Conservation (phyloP, 345 rosid species). For the Leavenworthia alabamica region DNA sequence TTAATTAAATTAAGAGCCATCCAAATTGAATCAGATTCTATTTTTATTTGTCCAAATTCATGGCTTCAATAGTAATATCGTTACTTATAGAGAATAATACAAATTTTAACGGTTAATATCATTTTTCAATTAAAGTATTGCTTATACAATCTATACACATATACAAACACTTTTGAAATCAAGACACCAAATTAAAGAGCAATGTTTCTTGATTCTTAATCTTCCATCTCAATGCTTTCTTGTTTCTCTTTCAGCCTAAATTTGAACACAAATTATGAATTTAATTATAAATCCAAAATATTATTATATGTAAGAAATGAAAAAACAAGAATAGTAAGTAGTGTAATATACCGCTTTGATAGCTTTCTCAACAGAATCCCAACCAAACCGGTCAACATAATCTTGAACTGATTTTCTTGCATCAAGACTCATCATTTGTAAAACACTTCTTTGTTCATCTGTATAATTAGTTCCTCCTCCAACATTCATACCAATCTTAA, state of each 20-base stretch:
- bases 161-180: neutral
- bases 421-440: conserved; percentile 91
- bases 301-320: neutral
- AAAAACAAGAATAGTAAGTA: neutral
- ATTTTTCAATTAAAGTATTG: neutral
- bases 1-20: neutral
- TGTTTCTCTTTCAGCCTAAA: conserved; percentile 83
- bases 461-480: conserved; percentile 38
- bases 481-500: conserved; percentile 45
- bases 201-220: conserved; percentile 13
- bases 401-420: conserved; percentile 66
- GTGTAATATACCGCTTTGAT: conserved; percentile 71
- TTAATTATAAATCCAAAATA: neutral
- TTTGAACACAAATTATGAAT: neutral
- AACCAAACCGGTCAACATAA: conserved; percentile 62
- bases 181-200: conserved; percentile 2
- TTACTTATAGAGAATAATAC: neutral
- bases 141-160: conserved; percentile 9
- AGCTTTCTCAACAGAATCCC: conserved; percentile 72
- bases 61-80: neutral
- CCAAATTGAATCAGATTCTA: neutral
- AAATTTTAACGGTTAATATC: no score
- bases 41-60: neutral
- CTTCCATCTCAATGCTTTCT: conserved; percentile 44
- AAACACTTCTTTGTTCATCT: conserved; percentile 56